Evolutionary conservation across 2,329 filamentous ascomycete species (phyloP).

Genomic region (Penicillium sp.): DNA sequence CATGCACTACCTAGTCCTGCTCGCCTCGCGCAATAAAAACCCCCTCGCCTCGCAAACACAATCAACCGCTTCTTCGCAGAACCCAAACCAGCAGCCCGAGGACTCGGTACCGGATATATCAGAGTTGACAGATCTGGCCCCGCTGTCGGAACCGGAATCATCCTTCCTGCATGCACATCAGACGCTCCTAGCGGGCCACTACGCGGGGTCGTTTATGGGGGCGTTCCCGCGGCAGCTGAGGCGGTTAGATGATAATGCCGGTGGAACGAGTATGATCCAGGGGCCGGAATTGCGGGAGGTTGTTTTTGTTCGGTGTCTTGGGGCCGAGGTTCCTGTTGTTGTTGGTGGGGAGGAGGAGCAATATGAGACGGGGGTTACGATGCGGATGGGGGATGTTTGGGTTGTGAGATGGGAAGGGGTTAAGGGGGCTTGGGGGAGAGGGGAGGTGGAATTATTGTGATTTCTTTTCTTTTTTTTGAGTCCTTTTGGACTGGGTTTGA

Average conservation of each 20-base stretch:
- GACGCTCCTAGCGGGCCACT: slow-evolving; percentile 79
- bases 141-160: slow-evolving; percentile 74
- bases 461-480: not conserved
- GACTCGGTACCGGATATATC: slow-evolving; percentile 36
- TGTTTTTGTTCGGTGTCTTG: slow-evolving; percentile 71
- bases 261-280: slow-evolving; percentile 90
- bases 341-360: slow-evolving; percentile 35
- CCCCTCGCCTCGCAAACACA: slow-evolving; percentile 17
- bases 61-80: slow-evolving; percentile 17
- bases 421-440: slow-evolving; percentile 51
- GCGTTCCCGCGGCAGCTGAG: slow-evolving; percentile 78
- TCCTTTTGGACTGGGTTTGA: not conserved
- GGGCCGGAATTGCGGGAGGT: slow-evolving; percentile 77
- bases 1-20: slow-evolving; percentile 51
- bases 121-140: slow-evolving; percentile 46
- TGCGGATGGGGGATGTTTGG: slow-evolving; percentile 62
- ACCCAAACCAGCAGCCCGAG: slow-evolving; percentile 25
- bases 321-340: slow-evolving; percentile 48
- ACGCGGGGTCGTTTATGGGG: slow-evolving; percentile 77
- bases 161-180: slow-evolving; percentile 85
- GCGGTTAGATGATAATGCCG: slow-evolving; percentile 84
- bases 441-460: slow-evolving; percentile 47
- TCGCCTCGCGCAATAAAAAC: slow-evolving; percentile 21
- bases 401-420: slow-evolving; percentile 75
- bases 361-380: slow-evolving; percentile 33